Evolutionary conservation across 345 rosid genomes (phyloP), one percentile per base, ranked within the genome.

Genomic region (Litchi chinensis): DNA sequence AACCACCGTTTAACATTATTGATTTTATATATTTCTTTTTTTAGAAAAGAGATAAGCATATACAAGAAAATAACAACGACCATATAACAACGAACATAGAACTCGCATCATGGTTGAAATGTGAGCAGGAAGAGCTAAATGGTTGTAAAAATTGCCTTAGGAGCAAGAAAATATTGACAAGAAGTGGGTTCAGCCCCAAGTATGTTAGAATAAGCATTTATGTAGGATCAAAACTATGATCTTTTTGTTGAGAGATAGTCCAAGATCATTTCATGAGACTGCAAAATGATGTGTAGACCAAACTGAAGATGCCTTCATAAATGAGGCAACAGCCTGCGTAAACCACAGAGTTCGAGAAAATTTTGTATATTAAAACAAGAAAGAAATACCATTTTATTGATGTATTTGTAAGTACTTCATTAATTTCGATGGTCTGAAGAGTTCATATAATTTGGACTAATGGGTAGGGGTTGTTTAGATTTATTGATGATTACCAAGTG

Each of bases 181-280:
- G 97, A 83, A 82, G 91, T 50, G 98, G 97, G 16, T 83, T 78
- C 62, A 82, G 89, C 52, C 76, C 86, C 3, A 86, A 89, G 54
- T 90, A 86, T 74, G 97, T 93, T 18, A 84, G 97, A 76, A 80
- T 92, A 48, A 93, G 97, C 78, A 85, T 93, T 74, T 95, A 73
- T 93, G 88, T 75, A 78, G 93, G 97, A 95, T 52, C 78, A 79
- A 8, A 90, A 77, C 65, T 85, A 85, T 66, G 54, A 83, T 54
- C 81, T 75, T 46, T 93, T 94, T 65, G 71, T 85, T 8, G 59
- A 84, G 46, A 88, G 93, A 66, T 65, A 88, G 73, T 86, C 93
- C 12, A 76, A 21, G 26, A 83, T 86, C 72, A 37, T 37, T 32
- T 63, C 28, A 26, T 56, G 48, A 75, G 13, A 4, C 1, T 46